A percentile compares a stretch with the other conserved stretches of the same genome.
Evolutionary conservation across 768 basidiomycete genomes (phyloP).

Genomic region (Tricholoma sp.): DNA sequence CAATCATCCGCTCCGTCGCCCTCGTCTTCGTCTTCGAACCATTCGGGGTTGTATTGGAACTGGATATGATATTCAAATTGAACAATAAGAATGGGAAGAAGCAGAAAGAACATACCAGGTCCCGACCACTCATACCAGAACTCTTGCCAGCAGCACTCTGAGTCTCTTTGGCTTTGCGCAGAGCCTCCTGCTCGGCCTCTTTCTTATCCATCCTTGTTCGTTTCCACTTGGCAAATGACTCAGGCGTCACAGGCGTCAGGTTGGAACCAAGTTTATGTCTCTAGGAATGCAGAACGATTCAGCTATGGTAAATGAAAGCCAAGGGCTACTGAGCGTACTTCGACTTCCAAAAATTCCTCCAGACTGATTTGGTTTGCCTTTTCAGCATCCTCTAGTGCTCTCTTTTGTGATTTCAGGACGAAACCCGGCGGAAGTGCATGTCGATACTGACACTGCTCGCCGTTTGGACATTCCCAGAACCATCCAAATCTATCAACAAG

Average conservation of each 20-base stretch:
- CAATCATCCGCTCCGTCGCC: conserved; percentile 48
- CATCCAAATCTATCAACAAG: conserved; percentile 62
- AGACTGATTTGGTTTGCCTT: conserved; percentile 86
- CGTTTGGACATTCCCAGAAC: conserved; percentile 96
- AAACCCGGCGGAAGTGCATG: conserved; percentile 97
- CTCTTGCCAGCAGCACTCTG: conserved; percentile 86
- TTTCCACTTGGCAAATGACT: conserved; percentile 93
- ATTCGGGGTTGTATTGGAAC: conserved; percentile 96
- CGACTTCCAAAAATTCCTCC: conserved; percentile 96
- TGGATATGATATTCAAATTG: conserved; percentile 23
- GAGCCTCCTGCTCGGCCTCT: conserved; percentile 77
- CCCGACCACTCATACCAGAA: conserved; percentile 91
- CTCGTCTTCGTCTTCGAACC: conserved; percentile 79
- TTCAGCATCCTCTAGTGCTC: conserved; percentile 86
- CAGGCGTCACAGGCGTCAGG: conserved; percentile 89
- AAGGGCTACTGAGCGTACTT: conserved; percentile 46
- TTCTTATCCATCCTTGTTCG: conserved; percentile 95
- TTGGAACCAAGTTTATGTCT: conserved; percentile 90
- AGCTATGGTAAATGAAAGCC: not conserved
- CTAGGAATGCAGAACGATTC: conserved; percentile 30
- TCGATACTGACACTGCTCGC: conserved; percentile 86
- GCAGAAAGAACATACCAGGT: conserved; percentile 58
- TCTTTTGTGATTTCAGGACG: conserved; percentile 90
- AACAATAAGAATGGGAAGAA: conserved; percentile 1
- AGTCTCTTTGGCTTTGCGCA: conserved; percentile 76